phyloP scores from a whole-genome alignment of 2,329 filamentous ascomycete genomes.

The Clarireedia paspali region DNA sequence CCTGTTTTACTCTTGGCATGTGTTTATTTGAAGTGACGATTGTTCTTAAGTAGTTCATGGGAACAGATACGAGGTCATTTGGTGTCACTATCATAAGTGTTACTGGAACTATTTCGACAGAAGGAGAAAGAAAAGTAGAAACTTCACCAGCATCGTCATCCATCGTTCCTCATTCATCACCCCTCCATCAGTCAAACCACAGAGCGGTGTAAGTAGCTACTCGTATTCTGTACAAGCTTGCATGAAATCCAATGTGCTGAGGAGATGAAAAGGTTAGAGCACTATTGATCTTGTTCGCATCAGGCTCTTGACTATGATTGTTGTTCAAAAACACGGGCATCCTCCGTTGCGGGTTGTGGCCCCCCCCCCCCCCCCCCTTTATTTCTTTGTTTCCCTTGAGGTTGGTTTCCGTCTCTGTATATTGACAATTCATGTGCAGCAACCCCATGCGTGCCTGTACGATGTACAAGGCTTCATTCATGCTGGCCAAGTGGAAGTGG shows the following conservation, averaged over 20 bases:
- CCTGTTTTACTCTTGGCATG: background rate
- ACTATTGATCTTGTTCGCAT: slow-evolving; percentile 6
- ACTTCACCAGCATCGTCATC: too few species aligned
- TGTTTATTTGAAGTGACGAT: background rate
- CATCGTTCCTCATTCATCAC: too few species aligned
- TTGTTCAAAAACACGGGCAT: slow-evolving; percentile 1
- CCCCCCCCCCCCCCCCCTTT: slow-evolving; percentile 2
- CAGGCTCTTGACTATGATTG: slow-evolving; percentile 3
- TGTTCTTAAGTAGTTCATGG: background rate
- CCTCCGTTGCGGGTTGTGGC: background rate
- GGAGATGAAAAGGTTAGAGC: background rate
- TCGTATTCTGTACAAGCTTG: background rate
- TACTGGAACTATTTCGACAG: too few species aligned
- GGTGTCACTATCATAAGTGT: too few species aligned
- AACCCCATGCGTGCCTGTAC: background rate
- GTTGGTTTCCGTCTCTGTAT: slow-evolving; percentile 9
- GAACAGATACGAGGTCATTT: too few species aligned
- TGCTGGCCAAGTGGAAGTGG: slow-evolving; percentile 1
- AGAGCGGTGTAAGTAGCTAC: background rate
- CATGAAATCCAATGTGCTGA: background rate
- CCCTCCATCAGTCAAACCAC: background rate
- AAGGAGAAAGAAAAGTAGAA: too few species aligned
- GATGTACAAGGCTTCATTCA: background rate
- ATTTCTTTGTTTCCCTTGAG: slow-evolving; percentile 7
- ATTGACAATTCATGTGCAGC: slow-evolving; percentile 5